A percentile compares a stretch with the other conserved stretches of the same genome.
These are phyloP conservation scores for Chaetomium strumarium DNA, from an alignment of 2,329 filamentous ascomycete genomes.

Conservation along the genomic window DNA sequence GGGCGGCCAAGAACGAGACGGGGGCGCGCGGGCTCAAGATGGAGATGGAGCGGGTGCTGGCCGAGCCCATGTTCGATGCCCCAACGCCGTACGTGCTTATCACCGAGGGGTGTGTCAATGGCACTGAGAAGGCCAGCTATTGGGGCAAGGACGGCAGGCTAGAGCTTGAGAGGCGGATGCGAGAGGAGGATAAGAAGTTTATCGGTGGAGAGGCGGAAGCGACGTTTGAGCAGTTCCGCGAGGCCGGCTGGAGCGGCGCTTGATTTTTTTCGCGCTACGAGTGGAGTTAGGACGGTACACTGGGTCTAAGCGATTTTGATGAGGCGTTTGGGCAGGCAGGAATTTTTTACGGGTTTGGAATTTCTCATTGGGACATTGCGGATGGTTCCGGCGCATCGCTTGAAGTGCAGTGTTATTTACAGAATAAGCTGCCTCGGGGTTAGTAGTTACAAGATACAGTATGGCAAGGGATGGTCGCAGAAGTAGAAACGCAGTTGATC, in stretches of 20 bases:
- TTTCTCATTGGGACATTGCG: neutral
- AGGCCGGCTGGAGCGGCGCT: conserved; percentile 44
- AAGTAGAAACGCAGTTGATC: too few species aligned
- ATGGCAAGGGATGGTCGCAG: too few species aligned
- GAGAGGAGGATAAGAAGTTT: conserved; percentile 50
- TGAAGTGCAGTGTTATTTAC: neutral
- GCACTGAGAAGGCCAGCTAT: conserved; percentile 53
- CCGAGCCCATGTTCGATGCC: conserved; percentile 76
- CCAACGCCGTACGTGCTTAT: conserved; percentile 71
- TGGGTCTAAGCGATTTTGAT: neutral
- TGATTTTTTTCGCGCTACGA: conserved; percentile 24
- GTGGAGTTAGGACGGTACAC: neutral
- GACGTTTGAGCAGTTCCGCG: conserved; percentile 38
- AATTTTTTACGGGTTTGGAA: neutral
- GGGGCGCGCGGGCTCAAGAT: conserved; percentile 75
- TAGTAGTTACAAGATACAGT: too few species aligned
- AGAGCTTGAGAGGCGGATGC: conserved; percentile 61
- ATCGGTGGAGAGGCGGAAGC: conserved; percentile 17
- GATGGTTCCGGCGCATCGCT: conserved; percentile 1
- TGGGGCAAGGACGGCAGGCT: conserved; percentile 66
- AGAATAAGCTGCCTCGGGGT: neutral
- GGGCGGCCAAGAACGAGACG: conserved; percentile 56
- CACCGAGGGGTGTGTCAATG: conserved; percentile 61
- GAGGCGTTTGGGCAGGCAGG: conserved; percentile 12
- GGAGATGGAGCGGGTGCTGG: conserved; percentile 72